These are phyloP conservation scores for Candida koratica DNA, from an alignment of 805 yeast genomes.

Conservation along the genomic window DNA sequence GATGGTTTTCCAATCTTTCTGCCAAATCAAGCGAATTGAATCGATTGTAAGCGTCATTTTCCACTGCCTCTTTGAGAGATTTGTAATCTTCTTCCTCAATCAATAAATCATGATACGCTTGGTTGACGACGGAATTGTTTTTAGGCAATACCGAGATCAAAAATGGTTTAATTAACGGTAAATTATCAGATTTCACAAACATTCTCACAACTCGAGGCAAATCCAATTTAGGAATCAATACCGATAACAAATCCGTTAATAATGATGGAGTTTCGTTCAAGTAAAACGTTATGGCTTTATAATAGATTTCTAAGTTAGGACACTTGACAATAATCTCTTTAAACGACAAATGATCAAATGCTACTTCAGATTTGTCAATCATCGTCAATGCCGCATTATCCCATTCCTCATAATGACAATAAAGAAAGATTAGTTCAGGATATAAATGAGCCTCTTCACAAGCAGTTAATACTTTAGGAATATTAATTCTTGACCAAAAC, in stretches of 20 bases:
- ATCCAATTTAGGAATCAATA: slow-evolving; percentile 83
- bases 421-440: slow-evolving; percentile 93
- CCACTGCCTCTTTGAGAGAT: slow-evolving; percentile 82
- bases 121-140: slow-evolving; percentile 86
- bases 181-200: slow-evolving; percentile 91
- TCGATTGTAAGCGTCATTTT: slow-evolving; percentile 70
- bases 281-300: slow-evolving; percentile 95
- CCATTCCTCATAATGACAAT: slow-evolving; percentile 99
- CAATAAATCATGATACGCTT: slow-evolving; percentile 91
- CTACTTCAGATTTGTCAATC: slow-evolving; percentile 91
- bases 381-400: slow-evolving; percentile 95
- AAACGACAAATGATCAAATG: slow-evolving; percentile 90
- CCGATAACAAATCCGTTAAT: slow-evolving; percentile 79
- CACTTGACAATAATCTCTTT: slow-evolving; percentile 94
- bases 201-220: slow-evolving; percentile 91
- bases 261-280: slow-evolving; percentile 88
- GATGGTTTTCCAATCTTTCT: slow-evolving; percentile 86
- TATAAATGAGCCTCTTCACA: slow-evolving; percentile 92
- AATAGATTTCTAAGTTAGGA: slow-evolving; percentile 92
- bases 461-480: slow-evolving; percentile 94
- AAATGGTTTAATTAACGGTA: slow-evolving; percentile 95
- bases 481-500: slow-evolving; percentile 97
- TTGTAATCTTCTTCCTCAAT: slow-evolving; percentile 96
- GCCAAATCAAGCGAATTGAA: slow-evolving; percentile 92
- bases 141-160: slow-evolving; percentile 85